A percentile compares a stretch with the other conserved stretches of the same genome.
Evolutionary conservation across 163 green algal species (phyloP).

Genomic region (Chlorella variabilis): DNA sequence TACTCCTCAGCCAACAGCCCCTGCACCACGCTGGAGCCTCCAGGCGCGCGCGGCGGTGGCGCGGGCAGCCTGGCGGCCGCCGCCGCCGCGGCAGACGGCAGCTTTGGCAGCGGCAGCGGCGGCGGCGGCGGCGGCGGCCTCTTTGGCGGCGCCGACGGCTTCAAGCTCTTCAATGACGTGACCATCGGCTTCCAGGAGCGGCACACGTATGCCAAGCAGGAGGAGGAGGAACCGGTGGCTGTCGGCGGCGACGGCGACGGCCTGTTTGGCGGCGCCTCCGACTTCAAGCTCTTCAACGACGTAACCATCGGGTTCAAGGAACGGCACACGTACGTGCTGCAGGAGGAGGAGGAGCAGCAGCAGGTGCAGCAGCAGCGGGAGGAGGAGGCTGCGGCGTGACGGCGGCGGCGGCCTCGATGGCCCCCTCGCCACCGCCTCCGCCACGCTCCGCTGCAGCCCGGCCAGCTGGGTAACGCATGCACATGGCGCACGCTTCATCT

Average conservation of each 20-base stretch:
- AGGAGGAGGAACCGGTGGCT: not conserved
- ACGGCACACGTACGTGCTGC: conserved; percentile 12
- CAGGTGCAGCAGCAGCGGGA: not conserved
- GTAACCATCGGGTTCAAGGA: conserved; percentile 13
- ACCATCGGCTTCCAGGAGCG: conserved; percentile 1
- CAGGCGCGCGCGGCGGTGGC: not conserved
- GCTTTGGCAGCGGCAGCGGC: not conserved
- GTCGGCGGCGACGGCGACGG: not conserved
- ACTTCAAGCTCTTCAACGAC: conserved; percentile 27
- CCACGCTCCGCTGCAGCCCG: no score
- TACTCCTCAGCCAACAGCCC: not conserved
- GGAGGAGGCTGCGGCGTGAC: not conserved
- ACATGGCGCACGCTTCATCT: no score
- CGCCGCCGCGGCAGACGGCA: not conserved
- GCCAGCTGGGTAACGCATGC: no score
- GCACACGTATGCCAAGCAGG: not conserved
- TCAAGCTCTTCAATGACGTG: conserved; percentile 32
- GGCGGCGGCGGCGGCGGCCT: conserved; percentile 5
- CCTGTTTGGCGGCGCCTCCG: not conserved
- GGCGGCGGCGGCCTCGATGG: no score
- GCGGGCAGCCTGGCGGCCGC: not conserved
- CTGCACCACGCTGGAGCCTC: not conserved
- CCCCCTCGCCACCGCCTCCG: no score
- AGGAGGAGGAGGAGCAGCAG: not conserved
- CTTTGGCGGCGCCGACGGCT: not conserved